phyloP scores from a whole-genome alignment of 805 yeast species.

The Ogataea nakhonphanomensis region DNA sequence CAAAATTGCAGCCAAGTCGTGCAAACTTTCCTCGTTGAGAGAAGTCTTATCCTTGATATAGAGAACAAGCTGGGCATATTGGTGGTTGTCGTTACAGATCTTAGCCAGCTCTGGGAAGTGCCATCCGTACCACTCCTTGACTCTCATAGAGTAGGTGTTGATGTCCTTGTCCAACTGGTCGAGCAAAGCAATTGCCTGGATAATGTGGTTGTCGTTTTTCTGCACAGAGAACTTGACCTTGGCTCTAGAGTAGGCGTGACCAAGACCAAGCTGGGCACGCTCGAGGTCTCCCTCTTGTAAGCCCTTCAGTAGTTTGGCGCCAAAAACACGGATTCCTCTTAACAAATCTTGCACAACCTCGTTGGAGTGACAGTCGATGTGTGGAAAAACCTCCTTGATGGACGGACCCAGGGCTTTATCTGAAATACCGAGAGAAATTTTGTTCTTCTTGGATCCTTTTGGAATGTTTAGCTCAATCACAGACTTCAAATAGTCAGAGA shows the following conservation, averaged over 20 bases:
- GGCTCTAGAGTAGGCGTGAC: slow-evolving; percentile 98
- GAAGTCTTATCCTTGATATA: slow-evolving; percentile 84
- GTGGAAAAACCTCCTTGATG: slow-evolving; percentile 85
- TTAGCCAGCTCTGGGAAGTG: slow-evolving; percentile 96
- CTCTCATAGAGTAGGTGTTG: slow-evolving; percentile 96
- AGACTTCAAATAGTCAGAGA: slow-evolving; percentile 86
- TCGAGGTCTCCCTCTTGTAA: slow-evolving; percentile 93
- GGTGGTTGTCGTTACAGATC: slow-evolving; percentile 84
- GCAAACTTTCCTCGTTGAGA: slow-evolving; percentile 74
- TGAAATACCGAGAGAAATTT: slow-evolving; percentile 79
- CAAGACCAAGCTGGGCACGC: slow-evolving; percentile 97
- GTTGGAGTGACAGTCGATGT: slow-evolving; percentile 83
- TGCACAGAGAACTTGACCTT: slow-evolving; percentile 98
- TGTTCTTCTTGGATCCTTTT: slow-evolving; percentile 62
- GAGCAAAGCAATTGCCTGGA: slow-evolving; percentile 95
- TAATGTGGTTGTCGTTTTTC: slow-evolving; percentile 98
- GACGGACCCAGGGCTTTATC: slow-evolving; percentile 96
- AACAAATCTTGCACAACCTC: slow-evolving; percentile 93
- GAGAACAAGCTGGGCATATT: slow-evolving; percentile 77
- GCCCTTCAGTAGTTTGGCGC: slow-evolving; percentile 83
- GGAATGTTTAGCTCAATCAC: slow-evolving; percentile 90
- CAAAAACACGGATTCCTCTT: slow-evolving; percentile 92
- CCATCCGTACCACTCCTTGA: slow-evolving; percentile 98
- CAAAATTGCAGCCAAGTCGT: slow-evolving; percentile 85
- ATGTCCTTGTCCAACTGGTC: slow-evolving; percentile 98